These are phyloP conservation scores for Santalum album DNA, from an alignment of 164 flowering plant species.

Conservation along the genomic window DNA sequence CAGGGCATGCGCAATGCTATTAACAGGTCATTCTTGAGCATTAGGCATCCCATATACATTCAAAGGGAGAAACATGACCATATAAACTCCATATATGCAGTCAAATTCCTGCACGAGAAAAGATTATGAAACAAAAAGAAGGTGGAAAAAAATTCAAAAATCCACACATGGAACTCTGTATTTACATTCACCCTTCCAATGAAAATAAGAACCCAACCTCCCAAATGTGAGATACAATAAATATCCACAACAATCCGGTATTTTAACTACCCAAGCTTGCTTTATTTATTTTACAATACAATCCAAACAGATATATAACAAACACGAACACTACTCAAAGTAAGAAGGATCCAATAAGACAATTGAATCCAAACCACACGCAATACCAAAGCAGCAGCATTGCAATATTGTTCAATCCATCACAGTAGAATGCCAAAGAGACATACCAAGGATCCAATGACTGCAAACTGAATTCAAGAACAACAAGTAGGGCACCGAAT, in stretches of 20 bases:
- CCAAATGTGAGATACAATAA: background rate
- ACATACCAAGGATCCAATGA: background rate
- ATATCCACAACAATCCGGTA: background rate
- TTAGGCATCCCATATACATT: too few species aligned
- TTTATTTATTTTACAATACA: background rate
- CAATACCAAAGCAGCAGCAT: background rate
- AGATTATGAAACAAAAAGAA: background rate
- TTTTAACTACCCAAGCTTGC: too few species aligned
- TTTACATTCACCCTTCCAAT: background rate
- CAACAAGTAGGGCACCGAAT: slow-evolving; percentile 2
- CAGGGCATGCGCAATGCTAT: too few species aligned
- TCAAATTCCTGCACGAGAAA: too few species aligned
- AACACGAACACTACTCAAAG: background rate
- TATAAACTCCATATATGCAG: too few species aligned
- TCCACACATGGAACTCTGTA: background rate
- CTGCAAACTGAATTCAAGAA: background rate
- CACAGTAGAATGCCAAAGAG: background rate
- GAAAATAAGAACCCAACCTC: background rate
- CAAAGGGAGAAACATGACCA: too few species aligned
- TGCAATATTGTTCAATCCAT: background rate
- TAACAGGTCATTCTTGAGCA: too few species aligned
- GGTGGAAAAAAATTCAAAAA: too few species aligned
- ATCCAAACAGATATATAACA: background rate
- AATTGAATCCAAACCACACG: background rate
- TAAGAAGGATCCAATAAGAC: background rate